Evolutionary conservation across 163 green algal species (phyloP).

Genomic region (Trebouxia gelatinosa): DNA sequence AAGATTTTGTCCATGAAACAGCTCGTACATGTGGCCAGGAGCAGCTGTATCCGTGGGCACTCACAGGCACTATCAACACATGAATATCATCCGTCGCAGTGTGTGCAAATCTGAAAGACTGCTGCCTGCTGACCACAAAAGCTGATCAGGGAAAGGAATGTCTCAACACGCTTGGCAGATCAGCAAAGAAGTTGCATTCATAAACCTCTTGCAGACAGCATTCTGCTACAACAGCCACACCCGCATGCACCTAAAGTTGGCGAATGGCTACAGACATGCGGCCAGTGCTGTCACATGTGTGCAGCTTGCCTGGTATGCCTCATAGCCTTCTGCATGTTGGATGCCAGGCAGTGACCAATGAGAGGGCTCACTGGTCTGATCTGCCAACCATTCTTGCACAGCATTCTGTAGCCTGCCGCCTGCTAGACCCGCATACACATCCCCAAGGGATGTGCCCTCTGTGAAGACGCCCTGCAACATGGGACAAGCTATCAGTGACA

Average conservation of each 20-base stretch:
- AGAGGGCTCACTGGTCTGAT: slow-evolving; percentile 3
- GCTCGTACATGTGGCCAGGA: too few species aligned
- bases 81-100: too few species aligned
- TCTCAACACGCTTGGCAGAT: neutral
- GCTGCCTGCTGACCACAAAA: too few species aligned
- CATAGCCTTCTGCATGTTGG: slow-evolving; percentile 7
- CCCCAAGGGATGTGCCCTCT: slow-evolving; percentile 49
- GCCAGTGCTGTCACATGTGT: neutral
- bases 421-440: slow-evolving; percentile 37
- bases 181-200: neutral
- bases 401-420: neutral
- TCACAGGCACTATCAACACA: too few species aligned
- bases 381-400: slow-evolving; percentile 2
- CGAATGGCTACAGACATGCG: too few species aligned
- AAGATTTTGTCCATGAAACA: too few species aligned
- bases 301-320: slow-evolving; percentile 7
- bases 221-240: neutral
- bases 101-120: too few species aligned
- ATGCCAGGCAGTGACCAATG: neutral
- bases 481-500: neutral
- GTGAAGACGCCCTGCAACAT: slow-evolving; percentile 37
- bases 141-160: neutral
- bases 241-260: neutral
- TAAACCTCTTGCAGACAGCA: neutral
- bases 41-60: too few species aligned